Evolutionary conservation across 345 rosid species (phyloP), one percentile per base, ranked within the genome.

Genomic region (Angophora floribunda): DNA sequence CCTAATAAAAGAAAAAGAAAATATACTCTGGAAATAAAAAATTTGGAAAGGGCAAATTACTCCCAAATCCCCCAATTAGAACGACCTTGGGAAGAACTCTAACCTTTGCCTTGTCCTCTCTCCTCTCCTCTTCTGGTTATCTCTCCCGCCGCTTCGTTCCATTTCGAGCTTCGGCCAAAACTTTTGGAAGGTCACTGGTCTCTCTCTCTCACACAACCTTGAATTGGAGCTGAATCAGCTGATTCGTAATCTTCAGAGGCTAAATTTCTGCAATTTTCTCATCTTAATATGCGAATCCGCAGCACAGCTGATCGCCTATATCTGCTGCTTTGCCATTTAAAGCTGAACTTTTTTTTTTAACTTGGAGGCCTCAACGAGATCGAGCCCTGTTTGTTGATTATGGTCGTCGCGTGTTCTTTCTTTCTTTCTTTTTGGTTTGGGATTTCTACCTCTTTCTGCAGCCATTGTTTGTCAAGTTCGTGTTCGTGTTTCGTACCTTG

Each of bases 31-130:
- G 41, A 36, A 36, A 36, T 36, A 36, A 36, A 36, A 36, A 36
- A 36, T 36, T 36, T 36, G 41, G 41, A 36, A 36, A 36, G 41
- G 41, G 41, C 41, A 36, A 67, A 67, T 67, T 67, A 67, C 17
- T 24, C 79, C 79, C 45, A 32, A 63, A 67, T 13, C 30, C 53
- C 53, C 19, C 75, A n/a, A 63, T 67, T 16, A 41, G 44, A 67
- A 41, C 10, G 32, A 16, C 45, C 79, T 32, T 32, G 22, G 16
- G 32, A 67, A 30, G 44, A 17, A 16, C 79, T 24, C 6, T 8
- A 4, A 70, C 22, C 80, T 17, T 1, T 9, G 4, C 0, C 22
- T 5, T 6, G 2, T 32, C 12, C 13, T 70, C 24, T 36, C 3
- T 1, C 6, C 80, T 70, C 45, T 0, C 36, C 44, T 59, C 67